These are phyloP conservation scores for Cystoderma amianthinum DNA, from an alignment of 768 basidiomycete genomes.

Conservation along the genomic window DNA sequence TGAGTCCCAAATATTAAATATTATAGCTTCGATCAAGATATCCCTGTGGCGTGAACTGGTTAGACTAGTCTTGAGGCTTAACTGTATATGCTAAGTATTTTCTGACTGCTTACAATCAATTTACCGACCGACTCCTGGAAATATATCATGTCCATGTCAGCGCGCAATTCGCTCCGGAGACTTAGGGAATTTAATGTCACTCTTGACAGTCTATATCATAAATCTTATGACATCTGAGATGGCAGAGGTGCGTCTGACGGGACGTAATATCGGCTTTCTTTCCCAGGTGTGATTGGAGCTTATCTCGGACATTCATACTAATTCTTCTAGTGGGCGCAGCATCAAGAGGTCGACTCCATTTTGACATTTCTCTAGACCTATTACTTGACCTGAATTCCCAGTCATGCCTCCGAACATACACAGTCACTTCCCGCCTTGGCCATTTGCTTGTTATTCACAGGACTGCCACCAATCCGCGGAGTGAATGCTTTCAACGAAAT, in stretches of 20 bases:
- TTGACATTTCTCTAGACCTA: neutral
- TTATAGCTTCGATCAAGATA: too few relatives aligned
- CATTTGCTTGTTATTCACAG: neutral
- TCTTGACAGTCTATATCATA: neutral
- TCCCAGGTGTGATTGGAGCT: neutral
- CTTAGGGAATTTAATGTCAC: neutral
- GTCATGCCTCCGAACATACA: too few relatives aligned
- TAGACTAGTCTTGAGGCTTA: too few relatives aligned
- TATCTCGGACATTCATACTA: neutral
- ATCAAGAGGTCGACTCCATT: neutral
- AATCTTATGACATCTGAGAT: neutral
- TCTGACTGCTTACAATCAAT: too few relatives aligned
- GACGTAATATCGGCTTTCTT: too few relatives aligned
- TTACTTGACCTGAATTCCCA: too few relatives aligned
- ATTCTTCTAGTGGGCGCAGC: neutral
- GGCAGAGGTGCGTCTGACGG: too few relatives aligned
- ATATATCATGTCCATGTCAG: neutral
- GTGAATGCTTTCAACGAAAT: neutral
- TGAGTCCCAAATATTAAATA: neutral
- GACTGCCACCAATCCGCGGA: neutral
- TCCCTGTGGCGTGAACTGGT: too few relatives aligned
- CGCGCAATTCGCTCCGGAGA: neutral
- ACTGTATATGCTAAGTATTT: too few relatives aligned
- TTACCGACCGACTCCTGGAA: neutral
- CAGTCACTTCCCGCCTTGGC: too few relatives aligned